These are phyloP conservation scores for Narthecium ossifragum DNA, from an alignment of 106 monocot genomes.

Conservation along the genomic window DNA sequence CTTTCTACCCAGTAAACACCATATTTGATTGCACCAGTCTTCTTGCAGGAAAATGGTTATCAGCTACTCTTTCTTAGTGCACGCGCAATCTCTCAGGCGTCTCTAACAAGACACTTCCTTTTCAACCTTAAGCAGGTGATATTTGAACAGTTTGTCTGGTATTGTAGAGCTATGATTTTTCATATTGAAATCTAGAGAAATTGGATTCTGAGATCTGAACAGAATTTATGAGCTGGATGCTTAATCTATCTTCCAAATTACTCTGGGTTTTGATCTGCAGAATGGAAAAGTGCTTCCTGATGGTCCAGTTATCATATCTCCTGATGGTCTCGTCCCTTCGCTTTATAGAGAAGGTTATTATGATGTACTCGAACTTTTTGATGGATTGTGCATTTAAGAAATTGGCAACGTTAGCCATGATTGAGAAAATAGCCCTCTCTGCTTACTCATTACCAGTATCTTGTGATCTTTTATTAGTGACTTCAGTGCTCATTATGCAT, in stretches of 20 bases:
- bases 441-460: too few relatives aligned
- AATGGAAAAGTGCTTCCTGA: constrained; percentile 79
- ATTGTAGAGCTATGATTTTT: too few relatives aligned
- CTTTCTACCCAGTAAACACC: too few relatives aligned
- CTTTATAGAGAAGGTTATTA: constrained; percentile 89
- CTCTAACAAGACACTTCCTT: constrained; percentile 77
- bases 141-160: neutral
- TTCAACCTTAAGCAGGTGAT: constrained; percentile 84
- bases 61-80: constrained; percentile 90
- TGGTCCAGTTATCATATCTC: constrained; percentile 94
- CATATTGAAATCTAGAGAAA: too few relatives aligned
- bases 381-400: too few relatives aligned
- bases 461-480: too few relatives aligned
- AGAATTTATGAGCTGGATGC: too few relatives aligned
- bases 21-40: constrained; percentile 3
- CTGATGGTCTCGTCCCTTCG: constrained; percentile 91
- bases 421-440: too few relatives aligned
- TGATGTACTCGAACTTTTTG: too few relatives aligned
- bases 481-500: too few relatives aligned
- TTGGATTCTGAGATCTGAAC: too few relatives aligned
- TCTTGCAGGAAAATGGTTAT: constrained; percentile 89
- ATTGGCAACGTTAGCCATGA: too few relatives aligned
- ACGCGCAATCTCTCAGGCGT: constrained; percentile 83
- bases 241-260: neutral
- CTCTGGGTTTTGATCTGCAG: constrained; percentile 26